Evolutionary conservation across 805 yeast genomes (phyloP), one percentile per base, ranked within the genome.

Genomic region (Yarrowia keelungensis): DNA sequence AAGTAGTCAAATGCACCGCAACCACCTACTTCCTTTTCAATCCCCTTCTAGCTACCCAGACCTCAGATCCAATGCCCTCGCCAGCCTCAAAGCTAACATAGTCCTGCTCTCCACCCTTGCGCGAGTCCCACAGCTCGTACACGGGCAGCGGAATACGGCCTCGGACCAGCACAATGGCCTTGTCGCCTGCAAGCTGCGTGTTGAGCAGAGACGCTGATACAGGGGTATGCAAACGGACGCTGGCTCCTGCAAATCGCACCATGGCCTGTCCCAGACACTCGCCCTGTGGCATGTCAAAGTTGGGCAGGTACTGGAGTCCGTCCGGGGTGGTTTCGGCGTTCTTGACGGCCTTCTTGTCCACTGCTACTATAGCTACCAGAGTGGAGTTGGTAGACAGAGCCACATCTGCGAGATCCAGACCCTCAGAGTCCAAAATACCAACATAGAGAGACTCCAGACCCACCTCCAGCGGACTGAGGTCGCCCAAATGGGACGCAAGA

Each of bases 401-500:
- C 35, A 59, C 65, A 35, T 59, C 65, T 11, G 51, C 51, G 4
- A 45, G 22, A 43, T 45, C 41, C 32, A 59, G n/a, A 2, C 65
- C 65, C 42, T 59, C 65, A n/a, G 65, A 59, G 65, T 59, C 65
- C 12, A 59, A 43, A 59, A 59, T 59, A 15, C 65, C 65, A 7
- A 59, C 22, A 51, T 42, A 43, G 11, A 59, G 42, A 8, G 16
- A 15, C 16, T 59, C 42, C 41, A 43, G 50, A 36, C 54, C 43
- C 7, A 62, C 54, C 38, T 62, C 54, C 7, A 62, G 4, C 1
- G 58, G 47, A 1, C 15, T 26, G 41, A 38, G 26, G 35, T 62
- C 56, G 26, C 43, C 8, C 47, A 62, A 11, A 26, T 62, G 67
- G 12, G 38, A 14, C n/a, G 67, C 54, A 32, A 62, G 47, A 15